Base-by-base conservation (phyloP, 73 alveolate genomes). In the Diophrys appendiculata region DNA sequence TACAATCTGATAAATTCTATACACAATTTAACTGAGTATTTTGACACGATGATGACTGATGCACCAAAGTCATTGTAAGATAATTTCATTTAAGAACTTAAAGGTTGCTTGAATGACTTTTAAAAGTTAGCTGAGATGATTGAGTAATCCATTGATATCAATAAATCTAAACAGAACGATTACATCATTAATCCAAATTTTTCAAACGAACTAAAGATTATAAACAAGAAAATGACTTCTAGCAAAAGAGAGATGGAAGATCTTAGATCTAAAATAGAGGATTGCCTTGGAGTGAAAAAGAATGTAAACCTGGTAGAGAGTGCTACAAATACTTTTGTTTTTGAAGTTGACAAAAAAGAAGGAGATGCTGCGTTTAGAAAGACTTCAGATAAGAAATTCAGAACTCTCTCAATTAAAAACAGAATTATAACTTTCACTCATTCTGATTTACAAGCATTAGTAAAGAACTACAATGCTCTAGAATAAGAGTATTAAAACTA, bases 171-270 rank as follows among this genome's bases (percentile, higher is more conserved):
- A 73, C 88, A 87, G 56, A 81, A 79, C 31, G 98, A 94, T 29
- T 94, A 83, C 84, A 83, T 87, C 14, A 88, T 94, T 31, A 94
- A 89, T 80, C 96, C 98, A 25, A 80, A 82, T 29, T 94, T 94
- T 69, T 73, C 91, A 35, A 82, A 82, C 33, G 93, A 82, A 54
- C 80, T 94, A 18, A 75, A 73, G 52, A 68, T 83, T 67, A 55
- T 94, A 22, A 88, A 89, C 69, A 81, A 88, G 53, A 78, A 91
- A 52, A 94, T 94, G 60, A 64, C 83, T 33, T 34, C 53, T 33
- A 76, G 82, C 22, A 86, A 79, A 86, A 80, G 78, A 76, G 80
- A 91, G 33, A 88, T 94, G 53, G 97, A 94, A 52, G 75, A 83
- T 29, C 78, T 91, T 29, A 83, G 94, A 71, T 32, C 68, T 11